phyloP scores from a whole-genome alignment of 306 rosid species.

The Lagenaria siceraria region DNA sequence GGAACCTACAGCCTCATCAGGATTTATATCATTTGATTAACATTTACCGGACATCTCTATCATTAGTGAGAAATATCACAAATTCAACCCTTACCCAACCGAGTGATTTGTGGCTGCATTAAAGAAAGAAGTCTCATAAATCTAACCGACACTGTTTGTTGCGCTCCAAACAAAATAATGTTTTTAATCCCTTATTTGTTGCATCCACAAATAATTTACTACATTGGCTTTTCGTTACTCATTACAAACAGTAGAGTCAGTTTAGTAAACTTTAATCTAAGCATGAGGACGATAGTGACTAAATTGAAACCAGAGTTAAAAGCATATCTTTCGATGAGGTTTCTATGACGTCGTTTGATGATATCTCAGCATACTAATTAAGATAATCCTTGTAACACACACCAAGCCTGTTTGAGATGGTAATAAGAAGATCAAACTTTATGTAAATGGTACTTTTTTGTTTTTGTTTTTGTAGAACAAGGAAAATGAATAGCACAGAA shows the following conservation, averaged over 20 bases:
- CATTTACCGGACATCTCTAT: neutral
- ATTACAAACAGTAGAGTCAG: neutral
- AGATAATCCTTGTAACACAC: neutral
- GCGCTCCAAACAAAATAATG: neutral
- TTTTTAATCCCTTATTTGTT: neutral
- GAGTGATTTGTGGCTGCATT: neutral
- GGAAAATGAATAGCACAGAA: constrained; percentile 35
- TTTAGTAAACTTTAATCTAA: neutral
- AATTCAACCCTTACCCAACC: neutral
- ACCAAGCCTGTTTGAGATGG: neutral
- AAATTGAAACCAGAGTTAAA: neutral
- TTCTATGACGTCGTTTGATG: neutral
- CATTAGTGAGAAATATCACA: neutral
- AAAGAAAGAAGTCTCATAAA: neutral
- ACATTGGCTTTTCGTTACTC: neutral
- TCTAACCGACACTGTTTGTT: neutral
- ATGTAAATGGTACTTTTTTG: neutral
- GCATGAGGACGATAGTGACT: neutral
- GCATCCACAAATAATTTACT: neutral
- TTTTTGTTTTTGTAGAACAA: constrained; percentile 22
- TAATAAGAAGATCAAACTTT: neutral
- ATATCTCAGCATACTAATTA: too few species aligned
- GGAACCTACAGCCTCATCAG: neutral
- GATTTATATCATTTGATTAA: neutral
- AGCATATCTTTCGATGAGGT: neutral